Evolutionary conservation across 179 eudicot genomes (phyloP), one percentile per base, ranked within the genome.

Genomic region (Silene coronaria): DNA sequence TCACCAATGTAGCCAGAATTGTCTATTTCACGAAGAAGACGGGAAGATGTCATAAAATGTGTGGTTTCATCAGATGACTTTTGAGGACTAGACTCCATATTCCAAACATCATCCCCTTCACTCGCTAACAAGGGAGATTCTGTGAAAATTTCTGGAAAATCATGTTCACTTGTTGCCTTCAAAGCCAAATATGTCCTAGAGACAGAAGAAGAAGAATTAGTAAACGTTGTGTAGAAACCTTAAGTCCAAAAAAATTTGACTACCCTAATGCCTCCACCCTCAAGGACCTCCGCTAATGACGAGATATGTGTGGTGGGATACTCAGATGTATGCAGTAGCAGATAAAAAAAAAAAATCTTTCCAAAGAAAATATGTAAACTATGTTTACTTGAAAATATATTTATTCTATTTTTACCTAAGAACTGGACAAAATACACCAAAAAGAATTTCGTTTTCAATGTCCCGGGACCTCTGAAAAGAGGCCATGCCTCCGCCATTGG

Each of bases 181-280:
- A 90, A 82, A 28, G 96, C 96, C 82, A 78, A 81, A 67, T 88
- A 87, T 72, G 99, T 91, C 95, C 99, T 95, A 78, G 64, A 83
- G 24, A 23, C 19, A 72, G 30, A 72, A 21, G 60, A 23, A 24
- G 53, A 21, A 10, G 4, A 10, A 55, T 48, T 75, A n/a, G 28
- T 38, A 57, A 53, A 67, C 48, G 42, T 55, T 64, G 26, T 12
- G 76, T 27, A 27, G 7, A 28, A 51, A 28, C 11, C n/a, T 28
- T 17, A 67, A 34, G 70, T 36, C 23, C 46, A 66, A 8, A 11
- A 42, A 42, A 42, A 42, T 11, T 42, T n/a, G n/a, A n/a, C n/a
- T n/a, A 1, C 2, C 48, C 48, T 42, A 42, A 42, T 42, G 48
- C 48, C 8, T 42, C 48, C 7, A 1, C 48, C 14, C 2, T 42